phyloP scores from a whole-genome alignment of 208 protist species.

The Giardia duodenalis region DNA sequence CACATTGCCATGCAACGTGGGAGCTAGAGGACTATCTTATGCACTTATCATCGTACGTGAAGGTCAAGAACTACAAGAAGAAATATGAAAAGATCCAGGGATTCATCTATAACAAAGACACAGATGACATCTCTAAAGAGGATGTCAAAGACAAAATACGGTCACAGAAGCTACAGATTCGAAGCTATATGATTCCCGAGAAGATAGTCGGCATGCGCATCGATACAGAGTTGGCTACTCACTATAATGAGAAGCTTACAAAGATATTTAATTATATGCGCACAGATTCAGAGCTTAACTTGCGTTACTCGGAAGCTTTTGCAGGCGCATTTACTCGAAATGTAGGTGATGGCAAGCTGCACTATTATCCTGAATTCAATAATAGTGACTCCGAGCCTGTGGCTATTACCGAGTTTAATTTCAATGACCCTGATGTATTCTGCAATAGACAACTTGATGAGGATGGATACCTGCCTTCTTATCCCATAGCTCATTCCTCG shows the following conservation, averaged over 20 bases:
- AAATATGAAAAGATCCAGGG: not conserved
- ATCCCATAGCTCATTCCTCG: too few relatives aligned
- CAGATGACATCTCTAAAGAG: not conserved
- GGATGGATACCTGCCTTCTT: not conserved
- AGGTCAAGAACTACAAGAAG: not conserved
- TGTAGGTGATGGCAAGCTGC: not conserved
- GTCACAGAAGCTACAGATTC: not conserved
- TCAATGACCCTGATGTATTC: not conserved
- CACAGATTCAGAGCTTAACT: not conserved
- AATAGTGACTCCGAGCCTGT: not conserved
- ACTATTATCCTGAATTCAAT: conserved; percentile 13
- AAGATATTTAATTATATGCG: not conserved
- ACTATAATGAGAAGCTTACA: not conserved
- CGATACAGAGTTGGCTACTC: not conserved
- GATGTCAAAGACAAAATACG: not conserved
- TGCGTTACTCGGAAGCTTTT: conserved; percentile 1
- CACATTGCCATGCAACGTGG: conserved; percentile 11
- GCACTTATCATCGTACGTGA: not conserved
- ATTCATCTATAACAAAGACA: not conserved
- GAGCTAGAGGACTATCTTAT: not conserved
- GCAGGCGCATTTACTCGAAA: not conserved
- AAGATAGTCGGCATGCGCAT: not conserved
- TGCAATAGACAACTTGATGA: not conserved
- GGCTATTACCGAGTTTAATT: not conserved
- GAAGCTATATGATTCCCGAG: not conserved